A percentile compares a stretch with the other conserved stretches of the same genome.
Evolutionary conservation across 129 eudicot genomes (phyloP).

Genomic region (Mikania micrantha): DNA sequence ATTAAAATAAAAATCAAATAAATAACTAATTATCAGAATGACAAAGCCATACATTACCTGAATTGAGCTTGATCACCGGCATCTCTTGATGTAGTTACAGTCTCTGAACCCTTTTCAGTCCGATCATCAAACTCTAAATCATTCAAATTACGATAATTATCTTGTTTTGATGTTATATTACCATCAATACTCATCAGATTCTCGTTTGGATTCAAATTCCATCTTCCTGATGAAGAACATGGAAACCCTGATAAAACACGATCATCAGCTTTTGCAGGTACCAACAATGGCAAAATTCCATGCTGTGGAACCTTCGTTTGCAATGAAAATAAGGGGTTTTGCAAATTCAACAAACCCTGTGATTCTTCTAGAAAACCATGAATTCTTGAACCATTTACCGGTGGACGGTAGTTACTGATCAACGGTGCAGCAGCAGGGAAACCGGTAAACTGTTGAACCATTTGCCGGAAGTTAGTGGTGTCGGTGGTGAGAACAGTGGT

Average conservation of each 20-base stretch:
- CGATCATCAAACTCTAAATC: background rate
- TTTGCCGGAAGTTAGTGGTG: slow-evolving; percentile 69
- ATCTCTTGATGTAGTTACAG: slow-evolving; percentile 20
- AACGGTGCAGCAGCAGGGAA: slow-evolving; percentile 70
- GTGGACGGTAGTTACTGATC: slow-evolving; percentile 37
- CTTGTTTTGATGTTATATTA: too few relatives aligned
- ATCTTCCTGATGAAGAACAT: too few relatives aligned
- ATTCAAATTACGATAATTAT: too few relatives aligned
- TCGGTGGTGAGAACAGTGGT: slow-evolving; percentile 88
- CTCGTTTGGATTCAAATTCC: too few relatives aligned
- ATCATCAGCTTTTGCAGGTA: too few relatives aligned
- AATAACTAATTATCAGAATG: slow-evolving; percentile 32
- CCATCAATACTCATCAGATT: slow-evolving; percentile 29
- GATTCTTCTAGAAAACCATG: too few relatives aligned
- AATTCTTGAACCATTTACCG: slow-evolving; percentile 54
- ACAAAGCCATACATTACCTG: slow-evolving; percentile 37
- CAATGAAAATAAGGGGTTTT: too few relatives aligned
- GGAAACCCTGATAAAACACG: too few relatives aligned
- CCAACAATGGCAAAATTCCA: too few relatives aligned
- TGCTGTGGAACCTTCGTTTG: too few relatives aligned
- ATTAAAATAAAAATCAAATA: background rate
- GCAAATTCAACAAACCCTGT: too few relatives aligned
- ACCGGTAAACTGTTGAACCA: slow-evolving; percentile 92
- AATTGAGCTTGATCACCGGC: slow-evolving; percentile 28
- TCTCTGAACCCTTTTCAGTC: background rate